These are phyloP conservation scores for Mangifera indica DNA, from an alignment of 345 rosid species.

Conservation along the genomic window DNA sequence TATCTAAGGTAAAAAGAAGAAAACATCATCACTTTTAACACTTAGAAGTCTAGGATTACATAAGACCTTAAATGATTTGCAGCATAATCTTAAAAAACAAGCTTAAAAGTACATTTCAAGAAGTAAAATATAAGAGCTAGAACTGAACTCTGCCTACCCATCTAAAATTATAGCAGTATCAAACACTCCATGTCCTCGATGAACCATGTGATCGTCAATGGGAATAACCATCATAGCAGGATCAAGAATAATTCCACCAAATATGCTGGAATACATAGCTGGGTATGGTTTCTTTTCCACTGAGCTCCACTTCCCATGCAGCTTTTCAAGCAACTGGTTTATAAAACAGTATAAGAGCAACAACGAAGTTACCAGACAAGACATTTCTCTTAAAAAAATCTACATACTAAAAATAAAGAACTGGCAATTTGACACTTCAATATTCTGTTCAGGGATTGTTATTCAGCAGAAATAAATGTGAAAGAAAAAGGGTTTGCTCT, in stretches of 20 bases:
- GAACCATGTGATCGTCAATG: slow-evolving; percentile 79
- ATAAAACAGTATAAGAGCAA: slow-evolving; percentile 1
- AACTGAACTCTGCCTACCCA: slow-evolving; percentile 37
- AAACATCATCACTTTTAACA: background rate
- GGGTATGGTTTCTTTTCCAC: slow-evolving; percentile 57
- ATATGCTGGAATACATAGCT: slow-evolving; percentile 68
- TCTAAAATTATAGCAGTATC: slow-evolving; percentile 64
- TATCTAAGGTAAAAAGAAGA: slow-evolving; percentile 29
- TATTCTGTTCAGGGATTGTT: no score
- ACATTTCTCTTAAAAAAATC: background rate
- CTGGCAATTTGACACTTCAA: background rate
- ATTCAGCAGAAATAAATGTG: no score
- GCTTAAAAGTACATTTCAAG: background rate
- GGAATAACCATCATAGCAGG: slow-evolving; percentile 73
- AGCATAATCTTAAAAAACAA: background rate
- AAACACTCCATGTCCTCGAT: slow-evolving; percentile 70
- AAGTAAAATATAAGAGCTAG: background rate
- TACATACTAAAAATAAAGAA: background rate
- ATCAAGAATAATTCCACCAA: slow-evolving; percentile 64
- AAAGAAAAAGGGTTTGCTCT: background rate
- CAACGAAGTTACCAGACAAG: background rate
- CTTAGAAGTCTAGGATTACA: background rate
- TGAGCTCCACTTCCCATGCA: slow-evolving; percentile 57
- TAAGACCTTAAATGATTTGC: background rate
- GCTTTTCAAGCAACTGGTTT: slow-evolving; percentile 52